A percentile compares a stretch with the other conserved stretches of the same genome.
Conservation (phyloP, 2,329 filamentous ascomycete species). For the Microsporum ferrugineum region DNA sequence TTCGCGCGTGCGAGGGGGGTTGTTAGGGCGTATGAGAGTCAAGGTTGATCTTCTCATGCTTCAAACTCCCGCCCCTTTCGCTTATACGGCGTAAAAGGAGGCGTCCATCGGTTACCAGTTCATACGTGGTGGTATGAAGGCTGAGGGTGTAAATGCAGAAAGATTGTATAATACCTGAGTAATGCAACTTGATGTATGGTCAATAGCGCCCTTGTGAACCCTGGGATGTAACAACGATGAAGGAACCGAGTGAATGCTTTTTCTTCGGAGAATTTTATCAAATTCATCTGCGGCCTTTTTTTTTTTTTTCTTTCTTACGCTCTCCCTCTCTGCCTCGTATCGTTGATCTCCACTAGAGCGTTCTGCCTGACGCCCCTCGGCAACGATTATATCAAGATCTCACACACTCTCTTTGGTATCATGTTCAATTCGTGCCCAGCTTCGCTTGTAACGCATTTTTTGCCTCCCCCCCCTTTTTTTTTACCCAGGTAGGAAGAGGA, state of each 20-base stretch:
- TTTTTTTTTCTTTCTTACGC: not conserved
- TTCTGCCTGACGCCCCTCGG: not conserved
- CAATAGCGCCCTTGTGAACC: not conserved
- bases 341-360: not conserved
- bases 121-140: not conserved
- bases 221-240: not conserved
- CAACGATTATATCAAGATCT: not conserved
- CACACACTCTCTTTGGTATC: not conserved
- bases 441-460: not conserved
- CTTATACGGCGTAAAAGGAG: not conserved
- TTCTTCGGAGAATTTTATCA: conserved; percentile 3
- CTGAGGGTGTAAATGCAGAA: not conserved
- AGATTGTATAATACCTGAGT: not conserved
- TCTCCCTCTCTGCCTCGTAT: not conserved
- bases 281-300: not conserved
- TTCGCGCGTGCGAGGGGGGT: not conserved
- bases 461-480: not conserved
- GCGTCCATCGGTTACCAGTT: not conserved
- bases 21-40: not conserved
- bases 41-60: not conserved
- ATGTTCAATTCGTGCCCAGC: not conserved
- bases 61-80: not conserved
- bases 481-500: not conserved
- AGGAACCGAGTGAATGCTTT: not conserved
- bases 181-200: not conserved